phyloP scores from a whole-genome alignment of 2,329 filamentous ascomycete genomes.

The Cordyceps javanica region DNA sequence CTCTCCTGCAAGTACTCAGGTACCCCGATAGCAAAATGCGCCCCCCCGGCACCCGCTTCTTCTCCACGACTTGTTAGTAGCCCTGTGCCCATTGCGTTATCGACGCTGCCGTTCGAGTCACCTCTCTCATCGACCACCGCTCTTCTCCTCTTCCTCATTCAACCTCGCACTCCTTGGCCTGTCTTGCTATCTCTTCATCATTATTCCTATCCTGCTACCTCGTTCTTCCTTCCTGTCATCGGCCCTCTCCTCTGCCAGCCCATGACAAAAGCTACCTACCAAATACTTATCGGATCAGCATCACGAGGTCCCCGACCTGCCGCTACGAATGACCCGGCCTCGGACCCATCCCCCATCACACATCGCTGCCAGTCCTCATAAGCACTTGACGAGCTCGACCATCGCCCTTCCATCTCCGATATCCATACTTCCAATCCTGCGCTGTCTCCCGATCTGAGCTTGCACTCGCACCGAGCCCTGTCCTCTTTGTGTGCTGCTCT shows the following conservation, averaged over 20 bases:
- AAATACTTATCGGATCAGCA: not conserved
- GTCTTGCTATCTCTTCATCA: not conserved
- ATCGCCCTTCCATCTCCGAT: constrained; percentile 2
- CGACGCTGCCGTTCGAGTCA: constrained; percentile 10
- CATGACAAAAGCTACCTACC: constrained; percentile 8
- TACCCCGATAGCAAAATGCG: not conserved
- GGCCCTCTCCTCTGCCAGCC: not conserved
- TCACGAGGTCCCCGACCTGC: constrained; percentile 12
- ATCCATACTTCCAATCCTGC: not conserved
- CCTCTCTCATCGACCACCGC: constrained; percentile 11
- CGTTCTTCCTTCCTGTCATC: not conserved
- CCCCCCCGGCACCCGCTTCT: constrained; percentile 1
- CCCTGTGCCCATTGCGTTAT: constrained; percentile 13
- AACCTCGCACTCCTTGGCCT: not conserved
- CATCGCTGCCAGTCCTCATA: not conserved
- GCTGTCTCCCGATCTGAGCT: not conserved
- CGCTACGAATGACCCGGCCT: constrained; percentile 13
- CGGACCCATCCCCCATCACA: constrained; percentile 10
- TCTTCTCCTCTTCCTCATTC: not conserved
- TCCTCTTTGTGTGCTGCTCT: not conserved
- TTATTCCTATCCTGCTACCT: not conserved
- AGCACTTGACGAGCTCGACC: constrained; percentile 9
- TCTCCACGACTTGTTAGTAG: constrained; percentile 6
- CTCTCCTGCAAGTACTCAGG: not conserved
- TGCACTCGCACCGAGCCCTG: not conserved